Evolutionary conservation across 192 early-diverging fungal species (phyloP).

Genomic region (Backusella circina): DNA sequence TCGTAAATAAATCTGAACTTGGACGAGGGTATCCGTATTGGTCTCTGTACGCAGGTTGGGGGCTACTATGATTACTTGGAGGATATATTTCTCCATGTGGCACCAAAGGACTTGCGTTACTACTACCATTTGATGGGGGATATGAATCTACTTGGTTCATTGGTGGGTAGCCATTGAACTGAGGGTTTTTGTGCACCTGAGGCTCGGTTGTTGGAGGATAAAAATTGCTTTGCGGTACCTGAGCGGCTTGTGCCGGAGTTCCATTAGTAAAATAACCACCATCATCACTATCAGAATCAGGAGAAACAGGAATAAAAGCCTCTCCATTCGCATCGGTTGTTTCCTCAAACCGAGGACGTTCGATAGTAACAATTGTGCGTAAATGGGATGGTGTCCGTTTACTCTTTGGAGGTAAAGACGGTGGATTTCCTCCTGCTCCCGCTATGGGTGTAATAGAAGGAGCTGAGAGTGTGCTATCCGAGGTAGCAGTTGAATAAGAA

Average conservation of each 20-base stretch:
- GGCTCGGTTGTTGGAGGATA: background rate
- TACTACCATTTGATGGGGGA: background rate
- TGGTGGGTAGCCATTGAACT: background rate
- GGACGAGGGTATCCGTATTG: background rate
- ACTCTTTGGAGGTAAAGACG: background rate
- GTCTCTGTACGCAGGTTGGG: background rate
- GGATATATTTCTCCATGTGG: background rate
- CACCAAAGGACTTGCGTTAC: background rate
- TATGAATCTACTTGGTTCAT: background rate
- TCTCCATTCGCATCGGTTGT: background rate
- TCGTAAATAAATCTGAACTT: background rate
- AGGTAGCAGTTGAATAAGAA: background rate
- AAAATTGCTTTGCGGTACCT: background rate
- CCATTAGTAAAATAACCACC: background rate
- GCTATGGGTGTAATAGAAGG: background rate
- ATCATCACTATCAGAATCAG: constrained; percentile 6
- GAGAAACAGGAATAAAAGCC: constrained; percentile 6
- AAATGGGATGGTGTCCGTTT: background rate
- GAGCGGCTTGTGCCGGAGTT: background rate
- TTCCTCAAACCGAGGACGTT: background rate
- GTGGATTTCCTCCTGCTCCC: background rate
- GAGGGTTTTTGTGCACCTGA: background rate
- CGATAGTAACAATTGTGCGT: constrained; percentile 5
- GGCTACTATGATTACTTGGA: background rate
- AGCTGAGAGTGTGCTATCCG: background rate